These are phyloP conservation scores for Oldenlandia corymbosa DNA, from an alignment of 257 asterid species.

Conservation along the genomic window DNA sequence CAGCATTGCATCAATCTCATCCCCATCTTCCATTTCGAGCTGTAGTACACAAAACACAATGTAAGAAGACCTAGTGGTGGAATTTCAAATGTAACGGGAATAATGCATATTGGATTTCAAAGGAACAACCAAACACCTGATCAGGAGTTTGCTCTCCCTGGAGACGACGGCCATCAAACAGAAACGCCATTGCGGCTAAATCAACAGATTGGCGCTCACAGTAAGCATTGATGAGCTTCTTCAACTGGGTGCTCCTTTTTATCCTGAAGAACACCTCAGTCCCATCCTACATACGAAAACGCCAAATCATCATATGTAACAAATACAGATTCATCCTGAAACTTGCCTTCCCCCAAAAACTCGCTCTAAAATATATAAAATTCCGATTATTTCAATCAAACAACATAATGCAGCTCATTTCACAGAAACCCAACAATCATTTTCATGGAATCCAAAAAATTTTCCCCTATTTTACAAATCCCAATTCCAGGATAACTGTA, in stretches of 20 bases:
- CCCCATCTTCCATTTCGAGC: conserved; percentile 46
- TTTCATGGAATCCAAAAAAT: too few species aligned
- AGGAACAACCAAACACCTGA: conserved; percentile 28
- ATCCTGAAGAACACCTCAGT: conserved; percentile 35
- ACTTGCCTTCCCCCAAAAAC: too few species aligned
- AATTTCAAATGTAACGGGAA: too few species aligned
- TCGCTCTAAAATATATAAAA: too few species aligned
- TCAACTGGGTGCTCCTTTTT: conserved; percentile 33
- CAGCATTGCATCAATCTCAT: conserved; percentile 42
- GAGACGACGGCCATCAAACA: conserved; percentile 38
- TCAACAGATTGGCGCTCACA: conserved; percentile 37
- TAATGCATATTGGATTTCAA: not conserved
- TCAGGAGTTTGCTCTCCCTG: conserved; percentile 37
- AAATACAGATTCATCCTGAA: not conserved
- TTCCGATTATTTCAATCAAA: too few species aligned
- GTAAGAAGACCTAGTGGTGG: not conserved
- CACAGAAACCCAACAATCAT: too few species aligned
- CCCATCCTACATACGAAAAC: conserved; percentile 31
- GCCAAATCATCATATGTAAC: not conserved
- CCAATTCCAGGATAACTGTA: too few species aligned
- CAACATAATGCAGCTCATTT: too few species aligned
- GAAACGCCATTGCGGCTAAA: conserved; percentile 28
- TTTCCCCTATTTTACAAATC: too few species aligned
- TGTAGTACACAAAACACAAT: not conserved
- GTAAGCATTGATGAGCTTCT: conserved; percentile 43